Evolutionary conservation across 495 filamentous ascomycete species (phyloP).

Genomic region (Talaromyces trachyspermus): DNA sequence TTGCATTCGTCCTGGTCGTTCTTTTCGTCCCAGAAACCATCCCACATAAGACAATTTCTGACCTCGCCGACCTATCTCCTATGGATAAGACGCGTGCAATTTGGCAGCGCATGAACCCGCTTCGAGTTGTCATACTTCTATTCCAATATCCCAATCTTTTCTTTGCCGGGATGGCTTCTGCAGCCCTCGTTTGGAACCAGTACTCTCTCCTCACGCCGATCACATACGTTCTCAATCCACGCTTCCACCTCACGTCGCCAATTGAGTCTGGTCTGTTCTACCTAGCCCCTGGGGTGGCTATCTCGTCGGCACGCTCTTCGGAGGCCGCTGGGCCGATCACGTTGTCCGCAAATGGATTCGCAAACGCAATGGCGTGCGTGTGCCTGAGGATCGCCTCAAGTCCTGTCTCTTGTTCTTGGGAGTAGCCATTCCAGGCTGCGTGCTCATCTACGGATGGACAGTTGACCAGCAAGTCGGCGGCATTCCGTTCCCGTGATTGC

Average conservation of each 20-base stretch:
- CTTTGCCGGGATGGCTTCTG: constrained; percentile 51
- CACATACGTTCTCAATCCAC: constrained; percentile 65
- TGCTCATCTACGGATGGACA: constrained; percentile 67
- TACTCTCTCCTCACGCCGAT: constrained; percentile 68
- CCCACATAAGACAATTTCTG: constrained; percentile 47
- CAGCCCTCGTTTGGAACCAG: constrained; percentile 64
- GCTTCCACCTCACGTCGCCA: constrained; percentile 59
- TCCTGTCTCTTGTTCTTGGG: constrained; percentile 54
- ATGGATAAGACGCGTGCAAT: constrained; percentile 43
- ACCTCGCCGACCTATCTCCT: constrained; percentile 42
- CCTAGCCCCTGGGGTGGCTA: constrained; percentile 66
- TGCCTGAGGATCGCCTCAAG: constrained; percentile 63
- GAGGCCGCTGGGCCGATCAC: constrained; percentile 64
- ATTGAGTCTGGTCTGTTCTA: constrained; percentile 65
- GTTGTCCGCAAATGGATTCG: constrained; percentile 55
- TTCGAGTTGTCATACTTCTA: constrained; percentile 44
- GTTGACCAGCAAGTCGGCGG: constrained; percentile 60
- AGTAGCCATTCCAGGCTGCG: constrained; percentile 53
- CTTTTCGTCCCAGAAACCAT: constrained; percentile 66
- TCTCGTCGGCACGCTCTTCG: constrained; percentile 60
- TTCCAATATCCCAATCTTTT: constrained; percentile 61
- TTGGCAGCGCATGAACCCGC: constrained; percentile 54
- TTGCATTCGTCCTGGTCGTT: constrained; percentile 50
- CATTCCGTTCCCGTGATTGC: constrained; percentile 58
- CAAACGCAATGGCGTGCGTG: constrained; percentile 47